These are phyloP conservation scores for Gracilaria domingensis DNA, from an alignment of 23 red algal species.

Conservation along the genomic window DNA sequence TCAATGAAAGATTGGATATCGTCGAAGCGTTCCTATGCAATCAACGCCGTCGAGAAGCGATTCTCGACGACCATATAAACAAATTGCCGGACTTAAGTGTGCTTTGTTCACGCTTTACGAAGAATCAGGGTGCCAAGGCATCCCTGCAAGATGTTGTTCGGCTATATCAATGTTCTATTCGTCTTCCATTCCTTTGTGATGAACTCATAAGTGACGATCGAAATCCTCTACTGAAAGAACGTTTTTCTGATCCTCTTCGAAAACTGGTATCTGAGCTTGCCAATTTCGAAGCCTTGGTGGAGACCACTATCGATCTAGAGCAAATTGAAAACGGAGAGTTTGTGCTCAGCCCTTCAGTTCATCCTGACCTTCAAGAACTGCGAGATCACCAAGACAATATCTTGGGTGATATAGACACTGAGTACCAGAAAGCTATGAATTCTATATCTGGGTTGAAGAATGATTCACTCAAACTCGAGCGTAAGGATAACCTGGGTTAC, in stretches of 20 bases:
- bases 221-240: slow-evolving; percentile 8
- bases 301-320: slow-evolving; percentile 95
- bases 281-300: slow-evolving; percentile 90
- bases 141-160: slow-evolving; percentile 86
- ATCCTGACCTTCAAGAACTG: slow-evolving; percentile 65
- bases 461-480: slow-evolving; percentile 91
- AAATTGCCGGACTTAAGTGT: slow-evolving; percentile 78
- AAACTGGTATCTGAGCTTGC: slow-evolving; percentile 55
- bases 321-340: slow-evolving; percentile 89
- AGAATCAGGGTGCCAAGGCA: slow-evolving; percentile 51
- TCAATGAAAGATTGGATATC: slow-evolving; percentile 78
- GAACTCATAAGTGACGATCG: slow-evolving; percentile 45
- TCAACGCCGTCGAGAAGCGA: slow-evolving; percentile 26
- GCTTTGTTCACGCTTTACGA: slow-evolving; percentile 74
- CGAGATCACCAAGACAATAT: slow-evolving; percentile 75
- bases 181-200: slow-evolving; percentile 80
- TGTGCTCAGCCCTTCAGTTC: slow-evolving; percentile 80
- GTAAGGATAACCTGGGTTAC: slow-evolving; percentile 89
- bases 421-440: slow-evolving; percentile 58
- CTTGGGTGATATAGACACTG: slow-evolving; percentile 63
- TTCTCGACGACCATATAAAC: slow-evolving; percentile 83
- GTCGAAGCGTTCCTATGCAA: slow-evolving; percentile 74
- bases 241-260: slow-evolving; percentile 67
- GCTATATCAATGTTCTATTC: slow-evolving; percentile 91
- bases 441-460: slow-evolving; percentile 51